A percentile compares a stretch with the other conserved stretches of the same genome.
These are phyloP conservation scores for Vicia villosa DNA, from an alignment of 306 rosid species.

Conservation along the genomic window DNA sequence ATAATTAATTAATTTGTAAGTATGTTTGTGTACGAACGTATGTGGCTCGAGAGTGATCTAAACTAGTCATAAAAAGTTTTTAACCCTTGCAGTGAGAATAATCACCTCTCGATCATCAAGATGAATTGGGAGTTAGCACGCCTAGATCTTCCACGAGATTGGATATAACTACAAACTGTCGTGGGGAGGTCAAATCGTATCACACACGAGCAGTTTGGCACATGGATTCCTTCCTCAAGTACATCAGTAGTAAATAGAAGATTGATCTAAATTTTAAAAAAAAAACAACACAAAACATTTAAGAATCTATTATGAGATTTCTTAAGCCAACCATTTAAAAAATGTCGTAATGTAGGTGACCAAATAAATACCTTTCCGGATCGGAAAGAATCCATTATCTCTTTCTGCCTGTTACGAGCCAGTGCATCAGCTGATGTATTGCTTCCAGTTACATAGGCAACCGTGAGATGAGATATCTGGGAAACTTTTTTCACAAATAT, in stretches of 20 bases:
- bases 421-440: slow-evolving; percentile 64
- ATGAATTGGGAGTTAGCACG: slow-evolving; percentile 73
- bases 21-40: background rate
- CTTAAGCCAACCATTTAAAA: slow-evolving; percentile 20
- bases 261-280: slow-evolving; percentile 61
- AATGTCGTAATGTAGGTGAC: slow-evolving; percentile 13
- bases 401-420: slow-evolving; percentile 70
- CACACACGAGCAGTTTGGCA: slow-evolving; percentile 85
- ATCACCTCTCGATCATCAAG: slow-evolving; percentile 87
- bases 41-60: background rate
- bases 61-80: background rate
- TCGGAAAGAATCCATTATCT: slow-evolving; percentile 70
- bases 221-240: slow-evolving; percentile 94
- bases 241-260: slow-evolving; percentile 89
- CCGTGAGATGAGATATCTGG: slow-evolving; percentile 67
- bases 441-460: slow-evolving; percentile 83
- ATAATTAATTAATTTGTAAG: background rate
- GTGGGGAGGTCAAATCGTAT: slow-evolving; percentile 92
- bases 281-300: slow-evolving; percentile 29
- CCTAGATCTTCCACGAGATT: slow-evolving; percentile 90
- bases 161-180: slow-evolving; percentile 84
- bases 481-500: slow-evolving; percentile 64
- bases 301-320: slow-evolving; percentile 40
- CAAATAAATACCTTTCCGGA: slow-evolving; percentile 66
- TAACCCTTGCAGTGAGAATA: slow-evolving; percentile 27